Evolutionary conservation across 1,284 basidiomycete genomes (phyloP), one percentile per base, ranked within the genome.

Genomic region (Erythrobasidium hasegawianum): DNA sequence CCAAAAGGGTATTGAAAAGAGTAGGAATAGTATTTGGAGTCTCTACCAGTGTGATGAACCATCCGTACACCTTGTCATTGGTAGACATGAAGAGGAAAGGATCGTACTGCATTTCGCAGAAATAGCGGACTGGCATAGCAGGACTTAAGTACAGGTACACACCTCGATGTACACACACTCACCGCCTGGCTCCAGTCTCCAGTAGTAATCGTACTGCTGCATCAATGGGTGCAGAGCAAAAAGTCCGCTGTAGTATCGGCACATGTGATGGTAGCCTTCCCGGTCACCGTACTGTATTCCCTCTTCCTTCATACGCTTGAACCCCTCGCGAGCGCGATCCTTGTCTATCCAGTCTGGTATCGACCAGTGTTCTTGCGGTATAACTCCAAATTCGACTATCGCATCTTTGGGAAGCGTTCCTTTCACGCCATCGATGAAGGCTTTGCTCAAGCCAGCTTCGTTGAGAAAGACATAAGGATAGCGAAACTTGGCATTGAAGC

Each of bases 161-260:
- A n/a, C n/a, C n/a, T n/a, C n/a, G n/a, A n/a, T n/a, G n/a, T n/a
- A n/a, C n/a, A n/a, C n/a, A n/a, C 2, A 70, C 69, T 72, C 60
- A 71, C 77, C 76, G 9, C 72, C 72, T n/a, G 78, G 78, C 69
- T 79, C 78, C 22, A 79, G 73, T 10, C 78, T 70, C 78, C 78
- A 79, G 57, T 77, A 79, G 72, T 76, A 79, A 55, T 78, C 75
- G 58, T 77, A 76, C 65, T 78, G 73, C 22, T 59, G 55, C 22
- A 73, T 58, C 18, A 69, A 20, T 22, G 62, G 64, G 18, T 72
- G 69, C 24, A 67, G 40, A 16, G 68, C 71, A 45, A 72, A 75
- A 50, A 75, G 50, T 14, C 74, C 72, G 10, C 67, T 68, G 47
- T 70, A 71, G 58, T 60, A 69, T 55, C 68, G 26, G 54, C 69